These are phyloP conservation scores for Clitopilus passeckerianus DNA, from an alignment of 768 basidiomycete genomes.

Conservation along the genomic window DNA sequence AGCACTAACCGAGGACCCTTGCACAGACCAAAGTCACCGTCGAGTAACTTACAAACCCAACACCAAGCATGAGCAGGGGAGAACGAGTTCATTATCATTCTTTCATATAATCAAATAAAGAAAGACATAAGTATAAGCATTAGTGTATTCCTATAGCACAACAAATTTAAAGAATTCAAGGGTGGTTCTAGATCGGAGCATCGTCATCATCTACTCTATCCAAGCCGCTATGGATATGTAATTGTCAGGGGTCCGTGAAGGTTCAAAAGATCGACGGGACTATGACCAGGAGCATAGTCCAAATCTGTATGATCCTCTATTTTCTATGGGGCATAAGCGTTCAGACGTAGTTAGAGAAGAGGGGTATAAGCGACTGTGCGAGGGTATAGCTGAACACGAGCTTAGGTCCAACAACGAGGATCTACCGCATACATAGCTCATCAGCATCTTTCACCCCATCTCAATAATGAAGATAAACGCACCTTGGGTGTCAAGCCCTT, in stretches of 20 bases:
- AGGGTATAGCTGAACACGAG: conserved; percentile 98
- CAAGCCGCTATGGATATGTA: not conserved
- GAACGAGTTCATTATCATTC: not conserved
- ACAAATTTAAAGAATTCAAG: not conserved
- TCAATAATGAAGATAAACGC: conserved; percentile 4
- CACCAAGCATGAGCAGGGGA: not conserved
- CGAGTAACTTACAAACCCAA: conserved; percentile 13
- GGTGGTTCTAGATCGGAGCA: not conserved
- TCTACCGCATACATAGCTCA: conserved; percentile 40
- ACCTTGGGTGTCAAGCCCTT: conserved; percentile 98
- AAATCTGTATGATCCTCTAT: not conserved
- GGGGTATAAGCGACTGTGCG: conserved; percentile 92
- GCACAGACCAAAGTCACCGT: conserved; percentile 35
- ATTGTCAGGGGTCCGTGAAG: not conserved
- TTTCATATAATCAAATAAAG: not conserved
- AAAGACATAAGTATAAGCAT: not conserved
- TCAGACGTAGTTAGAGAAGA: conserved; percentile 82
- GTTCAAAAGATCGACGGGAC: not conserved
- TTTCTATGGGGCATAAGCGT: not conserved
- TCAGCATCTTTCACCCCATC: not conserved
- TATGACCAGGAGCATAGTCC: not conserved
- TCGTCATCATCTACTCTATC: not conserved
- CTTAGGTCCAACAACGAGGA: conserved; percentile 95
- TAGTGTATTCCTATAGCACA: not conserved
- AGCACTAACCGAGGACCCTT: not conserved